Percentiles rank a stretch among this genome's conserved stretches.
phyloP scores from a whole-genome alignment of 192 early-diverging fungal species.

The Podila verticillata region DNA sequence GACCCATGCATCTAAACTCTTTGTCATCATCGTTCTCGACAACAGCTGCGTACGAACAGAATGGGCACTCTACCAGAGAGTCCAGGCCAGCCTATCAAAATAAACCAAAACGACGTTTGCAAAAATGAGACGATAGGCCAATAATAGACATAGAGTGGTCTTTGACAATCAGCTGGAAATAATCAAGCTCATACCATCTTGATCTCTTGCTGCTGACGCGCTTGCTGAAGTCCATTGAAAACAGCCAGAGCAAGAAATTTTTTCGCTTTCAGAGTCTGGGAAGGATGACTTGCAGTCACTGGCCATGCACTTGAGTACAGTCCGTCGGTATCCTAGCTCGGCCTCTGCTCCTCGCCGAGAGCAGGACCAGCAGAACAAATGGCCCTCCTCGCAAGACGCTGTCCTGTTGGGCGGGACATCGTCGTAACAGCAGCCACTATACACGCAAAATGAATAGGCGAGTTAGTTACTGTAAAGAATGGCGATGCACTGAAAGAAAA shows the following conservation, averaged over 20 bases:
- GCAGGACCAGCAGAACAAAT: slow-evolving; percentile 64
- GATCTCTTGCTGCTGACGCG: slow-evolving; percentile 57
- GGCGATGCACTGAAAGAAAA: not conserved
- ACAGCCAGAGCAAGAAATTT: slow-evolving; percentile 51
- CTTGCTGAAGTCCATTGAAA: slow-evolving; percentile 50
- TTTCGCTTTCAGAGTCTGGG: slow-evolving; percentile 45
- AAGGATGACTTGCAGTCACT: slow-evolving; percentile 57
- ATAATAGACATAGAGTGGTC: not conserved
- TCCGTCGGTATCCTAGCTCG: slow-evolving; percentile 55
- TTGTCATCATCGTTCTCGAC: slow-evolving; percentile 55
- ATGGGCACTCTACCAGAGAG: slow-evolving; percentile 54
- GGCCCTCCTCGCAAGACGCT: slow-evolving; percentile 65
- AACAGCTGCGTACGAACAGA: slow-evolving; percentile 55
- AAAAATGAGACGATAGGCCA: not conserved
- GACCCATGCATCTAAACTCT: slow-evolving; percentile 61
- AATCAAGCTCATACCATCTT: slow-evolving; percentile 29
- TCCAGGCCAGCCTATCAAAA: slow-evolving; percentile 50
- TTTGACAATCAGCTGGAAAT: slow-evolving; percentile 22
- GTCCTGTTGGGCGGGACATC: slow-evolving; percentile 52
- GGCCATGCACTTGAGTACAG: slow-evolving; percentile 59
- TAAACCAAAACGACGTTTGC: not conserved
- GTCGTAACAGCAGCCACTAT: slow-evolving; percentile 61
- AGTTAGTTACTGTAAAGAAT: not conserved
- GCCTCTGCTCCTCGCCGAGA: slow-evolving; percentile 60
- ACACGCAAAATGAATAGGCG: not conserved